These are phyloP conservation scores for Huntiella moniliformis DNA, from an alignment of 2,329 filamentous ascomycete genomes.

Conservation along the genomic window DNA sequence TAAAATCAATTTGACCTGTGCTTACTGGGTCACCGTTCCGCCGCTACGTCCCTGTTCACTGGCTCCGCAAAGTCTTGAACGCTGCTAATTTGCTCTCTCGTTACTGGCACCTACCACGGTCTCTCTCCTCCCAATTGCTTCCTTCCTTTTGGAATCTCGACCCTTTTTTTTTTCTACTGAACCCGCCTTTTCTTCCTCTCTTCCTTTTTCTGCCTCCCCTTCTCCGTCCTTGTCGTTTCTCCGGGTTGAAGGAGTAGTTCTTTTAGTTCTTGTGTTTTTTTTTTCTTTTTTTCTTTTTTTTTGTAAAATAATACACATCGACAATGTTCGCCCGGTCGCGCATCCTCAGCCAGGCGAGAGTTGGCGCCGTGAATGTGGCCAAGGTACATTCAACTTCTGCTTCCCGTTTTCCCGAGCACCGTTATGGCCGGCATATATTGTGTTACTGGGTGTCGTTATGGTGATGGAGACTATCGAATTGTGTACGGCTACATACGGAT, in stretches of 20 bases:
- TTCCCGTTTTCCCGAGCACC: neutral
- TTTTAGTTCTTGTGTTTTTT: neutral
- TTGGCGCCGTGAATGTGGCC: slow-evolving; percentile 50
- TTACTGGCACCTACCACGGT: neutral
- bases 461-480: too few species aligned
- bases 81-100: slow-evolving; percentile 8
- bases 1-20: slow-evolving; percentile 1
- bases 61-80: slow-evolving; percentile 1
- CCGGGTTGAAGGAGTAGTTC: slow-evolving; percentile 12
- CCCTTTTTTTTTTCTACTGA: slow-evolving; percentile 8
- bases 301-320: slow-evolving; percentile 20
- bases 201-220: slow-evolving; percentile 6
- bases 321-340: slow-evolving; percentile 90
- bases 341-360: slow-evolving; percentile 60
- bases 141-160: slow-evolving; percentile 7
- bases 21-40: slow-evolving; percentile 4
- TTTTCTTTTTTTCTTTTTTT: slow-evolving; percentile 13
- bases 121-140: slow-evolving; percentile 4
- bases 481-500: neutral
- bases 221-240: slow-evolving; percentile 10
- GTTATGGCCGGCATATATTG: too few species aligned
- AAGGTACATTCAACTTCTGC: slow-evolving; percentile 40
- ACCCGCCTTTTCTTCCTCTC: slow-evolving; percentile 9
- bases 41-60: neutral
- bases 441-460: too few species aligned